Conservation (phyloP, 331 rosid species). For the Ulmus americana region DNA sequence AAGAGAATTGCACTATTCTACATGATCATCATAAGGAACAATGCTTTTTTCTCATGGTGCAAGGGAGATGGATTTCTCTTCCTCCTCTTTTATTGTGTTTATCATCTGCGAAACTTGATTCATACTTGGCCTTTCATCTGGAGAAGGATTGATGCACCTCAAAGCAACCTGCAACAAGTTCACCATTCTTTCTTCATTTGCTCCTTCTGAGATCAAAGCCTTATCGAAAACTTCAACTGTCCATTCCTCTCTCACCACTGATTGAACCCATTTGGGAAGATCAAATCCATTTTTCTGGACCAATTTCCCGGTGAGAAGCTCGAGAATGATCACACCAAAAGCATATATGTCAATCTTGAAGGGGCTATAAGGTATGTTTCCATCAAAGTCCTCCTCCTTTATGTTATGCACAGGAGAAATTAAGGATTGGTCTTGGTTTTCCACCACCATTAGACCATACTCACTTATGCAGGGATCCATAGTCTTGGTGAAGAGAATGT, state of each 20-base stretch:
- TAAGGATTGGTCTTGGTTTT: conserved; percentile 28
- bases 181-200: conserved; percentile 64
- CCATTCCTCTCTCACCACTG: conserved; percentile 65
- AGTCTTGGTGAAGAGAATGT: conserved; percentile 53
- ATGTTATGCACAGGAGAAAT: conserved; percentile 10
- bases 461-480: conserved; percentile 56
- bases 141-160: conserved; percentile 41
- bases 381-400: conserved; percentile 16
- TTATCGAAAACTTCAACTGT: conserved; percentile 53
- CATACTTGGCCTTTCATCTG: conserved; percentile 47
- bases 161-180: conserved; percentile 55
- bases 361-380: conserved; percentile 22
- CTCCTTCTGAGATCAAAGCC: conserved; percentile 41
- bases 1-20: background rate
- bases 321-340: conserved; percentile 66
- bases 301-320: conserved; percentile 59
- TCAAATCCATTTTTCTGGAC: conserved; percentile 55
- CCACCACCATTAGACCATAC: conserved; percentile 51
- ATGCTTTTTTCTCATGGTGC: conserved; percentile 27
- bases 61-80: conserved; percentile 44
- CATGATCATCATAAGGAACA: background rate
- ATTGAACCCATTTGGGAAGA: conserved; percentile 50
- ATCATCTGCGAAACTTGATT: conserved; percentile 40
- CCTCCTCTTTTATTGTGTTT: conserved; percentile 44
- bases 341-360: conserved; percentile 50